phyloP scores from a whole-genome alignment of 768 basidiomycete genomes.

The Mycena galericulata region DNA sequence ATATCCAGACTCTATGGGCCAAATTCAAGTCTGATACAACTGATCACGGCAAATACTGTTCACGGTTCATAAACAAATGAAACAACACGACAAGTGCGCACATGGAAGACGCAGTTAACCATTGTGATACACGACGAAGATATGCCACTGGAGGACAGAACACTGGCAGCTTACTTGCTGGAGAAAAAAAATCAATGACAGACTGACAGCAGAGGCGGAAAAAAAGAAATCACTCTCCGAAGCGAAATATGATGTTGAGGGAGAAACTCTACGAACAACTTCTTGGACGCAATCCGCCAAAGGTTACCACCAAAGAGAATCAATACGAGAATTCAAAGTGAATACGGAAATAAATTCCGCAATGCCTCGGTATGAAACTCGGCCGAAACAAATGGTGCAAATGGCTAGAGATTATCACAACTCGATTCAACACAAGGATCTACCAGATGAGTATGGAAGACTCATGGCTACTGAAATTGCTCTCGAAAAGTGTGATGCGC shows the following conservation, averaged over 20 bases:
- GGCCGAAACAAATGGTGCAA: slow-evolving; percentile 3
- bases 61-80: too few relatives aligned
- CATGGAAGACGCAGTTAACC: background rate
- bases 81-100: too few relatives aligned
- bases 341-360: background rate
- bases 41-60: too few relatives aligned
- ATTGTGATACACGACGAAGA: slow-evolving; percentile 2
- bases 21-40: background rate
- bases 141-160: background rate
- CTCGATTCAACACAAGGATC: too few relatives aligned
- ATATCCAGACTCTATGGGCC: background rate
- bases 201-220: background rate
- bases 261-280: too few relatives aligned
- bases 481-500: background rate
- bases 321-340: slow-evolving; percentile 7
- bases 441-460: background rate
- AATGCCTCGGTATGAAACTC: background rate
- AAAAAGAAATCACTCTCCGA: too few relatives aligned
- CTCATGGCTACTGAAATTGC: background rate
- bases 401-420: slow-evolving; percentile 13
- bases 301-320: too few relatives aligned
- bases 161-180: background rate
- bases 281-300: too few relatives aligned
- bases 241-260: too few relatives aligned
- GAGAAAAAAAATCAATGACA: background rate